These are phyloP conservation scores for Fusarium sarcochroum DNA, from an alignment of 2,329 filamentous ascomycete species.

Conservation along the genomic window DNA sequence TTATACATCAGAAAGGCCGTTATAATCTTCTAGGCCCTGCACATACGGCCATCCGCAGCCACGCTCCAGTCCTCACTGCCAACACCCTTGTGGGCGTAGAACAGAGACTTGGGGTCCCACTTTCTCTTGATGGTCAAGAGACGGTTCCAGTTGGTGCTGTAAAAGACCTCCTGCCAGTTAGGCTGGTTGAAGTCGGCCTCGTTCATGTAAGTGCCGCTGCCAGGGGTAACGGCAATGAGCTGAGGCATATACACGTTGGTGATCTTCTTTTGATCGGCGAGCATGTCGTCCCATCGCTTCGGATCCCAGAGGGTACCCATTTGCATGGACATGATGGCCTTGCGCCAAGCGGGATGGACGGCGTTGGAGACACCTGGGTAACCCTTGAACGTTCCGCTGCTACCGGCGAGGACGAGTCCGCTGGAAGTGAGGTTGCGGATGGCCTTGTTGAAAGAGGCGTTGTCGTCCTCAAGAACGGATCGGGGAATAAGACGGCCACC, in stretches of 20 bases:
- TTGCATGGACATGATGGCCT: conserved; percentile 52
- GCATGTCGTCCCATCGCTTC: conserved; percentile 50
- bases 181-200: conserved; percentile 64
- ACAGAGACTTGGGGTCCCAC: conserved; percentile 63
- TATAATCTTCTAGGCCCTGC: conserved; percentile 40
- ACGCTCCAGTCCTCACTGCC: conserved; percentile 64
- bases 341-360: conserved; percentile 59
- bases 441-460: conserved; percentile 49
- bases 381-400: conserved; percentile 42
- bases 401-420: conserved; percentile 47
- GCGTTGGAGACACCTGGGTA: conserved; percentile 50
- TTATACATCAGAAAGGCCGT: not conserved
- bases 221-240: conserved; percentile 56
- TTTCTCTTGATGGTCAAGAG: conserved; percentile 63
- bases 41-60: conserved; percentile 38
- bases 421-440: conserved; percentile 34
- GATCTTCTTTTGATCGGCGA: conserved; percentile 51
- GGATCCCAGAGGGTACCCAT: conserved; percentile 50
- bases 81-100: conserved; percentile 63
- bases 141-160: conserved; percentile 60
- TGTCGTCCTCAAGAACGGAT: conserved; percentile 50
- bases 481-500: conserved; percentile 63
- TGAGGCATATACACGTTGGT: conserved; percentile 49
- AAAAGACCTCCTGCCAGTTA: conserved; percentile 61
- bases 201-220: conserved; percentile 64